Evolutionary conservation across 345 rosid genomes (phyloP).

Genomic region (Gossypium raimondii): DNA sequence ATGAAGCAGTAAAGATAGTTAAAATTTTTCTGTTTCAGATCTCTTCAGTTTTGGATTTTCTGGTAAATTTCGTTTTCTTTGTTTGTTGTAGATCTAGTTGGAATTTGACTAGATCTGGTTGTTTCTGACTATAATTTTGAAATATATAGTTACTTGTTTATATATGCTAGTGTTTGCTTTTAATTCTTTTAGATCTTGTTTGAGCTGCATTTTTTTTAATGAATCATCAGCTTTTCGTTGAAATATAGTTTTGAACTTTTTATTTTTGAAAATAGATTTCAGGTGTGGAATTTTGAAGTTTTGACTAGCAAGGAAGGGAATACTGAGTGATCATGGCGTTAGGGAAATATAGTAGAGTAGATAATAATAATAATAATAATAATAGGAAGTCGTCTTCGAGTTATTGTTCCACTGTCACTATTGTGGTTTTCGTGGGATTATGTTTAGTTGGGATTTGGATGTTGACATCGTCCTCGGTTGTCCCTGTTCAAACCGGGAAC

Average conservation of each 20-base stretch:
- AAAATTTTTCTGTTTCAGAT: slow-evolving; percentile 1
- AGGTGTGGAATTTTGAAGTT: slow-evolving; percentile 3
- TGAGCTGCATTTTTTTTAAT: not conserved
- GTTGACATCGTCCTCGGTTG: slow-evolving; percentile 79
- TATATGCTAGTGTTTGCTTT: not conserved
- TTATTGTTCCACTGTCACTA: slow-evolving; percentile 77
- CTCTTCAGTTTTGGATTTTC: not conserved
- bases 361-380: slow-evolving; percentile 24
- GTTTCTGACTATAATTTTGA: not conserved
- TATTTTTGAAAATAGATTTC: not conserved
- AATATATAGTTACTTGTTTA: not conserved
- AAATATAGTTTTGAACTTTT: not conserved
- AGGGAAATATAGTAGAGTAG: slow-evolving; percentile 71
- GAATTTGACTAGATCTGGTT: not conserved
- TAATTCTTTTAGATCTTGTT: not conserved
- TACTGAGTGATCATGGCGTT: slow-evolving; percentile 46
- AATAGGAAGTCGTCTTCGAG: slow-evolving; percentile 45
- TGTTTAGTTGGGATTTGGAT: slow-evolving; percentile 97
- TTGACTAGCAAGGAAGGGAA: not conserved
- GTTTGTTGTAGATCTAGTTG: not conserved
- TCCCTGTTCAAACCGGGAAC: slow-evolving; percentile 57
- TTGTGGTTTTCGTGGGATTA: slow-evolving; percentile 77
- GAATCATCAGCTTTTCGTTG: not conserved
- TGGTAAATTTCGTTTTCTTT: not conserved
- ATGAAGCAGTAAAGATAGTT: slow-evolving; percentile 2